These are phyloP conservation scores for Mucor circinelloides DNA, from an alignment of 371 early-diverging fungal genomes.

Conservation along the genomic window DNA sequence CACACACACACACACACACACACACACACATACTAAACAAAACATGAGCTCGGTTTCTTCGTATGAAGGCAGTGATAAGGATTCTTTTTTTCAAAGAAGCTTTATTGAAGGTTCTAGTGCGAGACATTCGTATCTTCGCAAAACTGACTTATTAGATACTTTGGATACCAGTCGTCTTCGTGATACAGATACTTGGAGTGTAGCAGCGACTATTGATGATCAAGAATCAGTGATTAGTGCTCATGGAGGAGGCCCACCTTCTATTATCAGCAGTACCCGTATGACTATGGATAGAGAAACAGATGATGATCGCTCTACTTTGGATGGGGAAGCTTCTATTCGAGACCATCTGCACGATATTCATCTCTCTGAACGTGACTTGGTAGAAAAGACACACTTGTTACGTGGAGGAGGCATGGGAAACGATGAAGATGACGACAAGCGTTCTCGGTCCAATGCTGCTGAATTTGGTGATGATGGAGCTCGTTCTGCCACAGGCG, in stretches of 20 bases:
- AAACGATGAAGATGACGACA: conserved; percentile 42
- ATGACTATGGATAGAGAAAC: conserved; percentile 28
- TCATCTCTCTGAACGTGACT: conserved; percentile 6
- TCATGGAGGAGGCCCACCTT: conserved; percentile 36
- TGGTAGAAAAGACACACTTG: conserved; percentile 4
- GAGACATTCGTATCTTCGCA: conserved; percentile 48
- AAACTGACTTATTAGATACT: conserved; percentile 53
- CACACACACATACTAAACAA: too few species aligned
- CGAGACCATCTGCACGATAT: conserved; percentile 24
- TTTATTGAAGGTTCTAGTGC: conserved; percentile 21
- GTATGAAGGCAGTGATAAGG: conserved; percentile 53
- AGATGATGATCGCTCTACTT: conserved; percentile 29
- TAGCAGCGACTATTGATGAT: conserved; percentile 57
- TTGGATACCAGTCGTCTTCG: conserved; percentile 37
- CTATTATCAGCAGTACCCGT: conserved; percentile 25
- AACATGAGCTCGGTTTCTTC: conserved; percentile 52
- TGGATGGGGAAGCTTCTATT: conserved; percentile 30
- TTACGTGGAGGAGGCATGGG: conserved; percentile 13
- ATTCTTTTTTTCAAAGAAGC: conserved; percentile 35
- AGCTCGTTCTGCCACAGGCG: conserved; percentile 45
- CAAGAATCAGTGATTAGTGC: conserved; percentile 54
- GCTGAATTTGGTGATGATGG: conserved; percentile 58
- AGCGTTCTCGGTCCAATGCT: conserved; percentile 48
- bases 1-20: too few species aligned
- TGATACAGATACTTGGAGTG: conserved; percentile 56